phyloP scores from a whole-genome alignment of 2,329 filamentous ascomycete species.

The Cercospora sojina region DNA sequence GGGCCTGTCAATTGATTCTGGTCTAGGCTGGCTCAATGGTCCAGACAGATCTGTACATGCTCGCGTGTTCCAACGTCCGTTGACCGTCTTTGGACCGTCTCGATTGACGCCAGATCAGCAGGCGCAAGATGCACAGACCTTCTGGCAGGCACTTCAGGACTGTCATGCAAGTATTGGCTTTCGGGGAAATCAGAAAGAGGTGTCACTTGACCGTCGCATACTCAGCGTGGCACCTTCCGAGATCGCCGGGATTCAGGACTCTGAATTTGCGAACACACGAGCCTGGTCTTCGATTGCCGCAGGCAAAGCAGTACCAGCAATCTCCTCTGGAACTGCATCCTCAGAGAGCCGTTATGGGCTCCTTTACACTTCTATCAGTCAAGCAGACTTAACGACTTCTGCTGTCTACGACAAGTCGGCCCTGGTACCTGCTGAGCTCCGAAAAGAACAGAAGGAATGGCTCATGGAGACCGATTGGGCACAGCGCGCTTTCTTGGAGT shows the following conservation, averaged over 20 bases:
- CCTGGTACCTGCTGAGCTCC: constrained; percentile 58
- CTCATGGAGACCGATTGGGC: constrained; percentile 68
- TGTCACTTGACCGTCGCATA: constrained; percentile 23
- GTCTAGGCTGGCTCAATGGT: constrained; percentile 65
- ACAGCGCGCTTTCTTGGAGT: constrained; percentile 66
- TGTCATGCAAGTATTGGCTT: constrained; percentile 26
- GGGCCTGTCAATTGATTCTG: constrained; percentile 66
- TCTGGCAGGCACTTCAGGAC: constrained; percentile 32
- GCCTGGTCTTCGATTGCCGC: constrained; percentile 27
- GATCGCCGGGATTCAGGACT: constrained; percentile 23
- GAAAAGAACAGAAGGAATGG: constrained; percentile 65
- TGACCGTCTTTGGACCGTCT: constrained; percentile 48
- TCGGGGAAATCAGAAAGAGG: constrained; percentile 21
- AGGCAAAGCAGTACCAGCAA: constrained; percentile 9
- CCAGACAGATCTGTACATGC: constrained; percentile 57
- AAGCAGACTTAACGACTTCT: constrained; percentile 29
- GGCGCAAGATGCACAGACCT: constrained; percentile 25
- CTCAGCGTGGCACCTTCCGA: constrained; percentile 19
- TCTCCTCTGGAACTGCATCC: not conserved
- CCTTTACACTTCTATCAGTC: constrained; percentile 36
- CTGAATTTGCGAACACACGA: constrained; percentile 22
- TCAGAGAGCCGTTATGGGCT: constrained; percentile 30
- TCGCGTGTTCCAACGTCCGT: constrained; percentile 46
- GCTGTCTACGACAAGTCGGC: constrained; percentile 31
- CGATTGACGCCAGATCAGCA: constrained; percentile 21